Evolutionary conservation across 768 basidiomycete genomes (phyloP), one percentile per base, ranked within the genome.

Genomic region (Neoboletus subvelutipes): DNA sequence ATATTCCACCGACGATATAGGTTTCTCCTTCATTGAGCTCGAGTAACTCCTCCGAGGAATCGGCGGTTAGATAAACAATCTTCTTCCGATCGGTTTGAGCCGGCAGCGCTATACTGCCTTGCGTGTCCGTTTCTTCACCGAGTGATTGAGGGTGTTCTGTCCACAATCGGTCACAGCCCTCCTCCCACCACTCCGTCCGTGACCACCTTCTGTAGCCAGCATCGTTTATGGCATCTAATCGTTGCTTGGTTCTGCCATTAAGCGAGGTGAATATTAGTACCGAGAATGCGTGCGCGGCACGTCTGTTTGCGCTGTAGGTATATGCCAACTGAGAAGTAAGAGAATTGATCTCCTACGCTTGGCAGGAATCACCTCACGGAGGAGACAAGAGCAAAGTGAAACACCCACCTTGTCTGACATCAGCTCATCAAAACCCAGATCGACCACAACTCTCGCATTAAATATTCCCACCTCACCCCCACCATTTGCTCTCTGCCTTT

Each of bases 1-100:
- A 88, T 63, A 99, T 88, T 6, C 95, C 96, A 45, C 96, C 96
- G 51, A 99, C 94, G 64, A 99, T 85, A 69, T 98, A 98, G 9
- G 87, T 90, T 68, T 95, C 89, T 42, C 87, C 85, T 53, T 92
- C 85, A 53, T 79, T 84, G 53, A 99, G 81, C 64, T 90, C 87
- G n/a, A 78, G 75, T 42, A 99, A 75, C 73, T 95, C 92, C 49
- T 95, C 84, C 31, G 86, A 81, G 9, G 95, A 87, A 74, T 99
- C 97, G 2, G 95, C 97, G 8, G 97, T 97, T 50, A 99, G 84
- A 72, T 99, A 99, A 39, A 98, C 81, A 52, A 97, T 77, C 45
- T 69, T 83, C 57, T 83, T 71, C 63, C 80, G 79, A 56, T 72
- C 59, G 29, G 59, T 62, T 50, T 59, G 62, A 15, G 65, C 6